These are phyloP conservation scores for Meira nashicola DNA, from an alignment of 1,284 basidiomycete species.

Conservation along the genomic window DNA sequence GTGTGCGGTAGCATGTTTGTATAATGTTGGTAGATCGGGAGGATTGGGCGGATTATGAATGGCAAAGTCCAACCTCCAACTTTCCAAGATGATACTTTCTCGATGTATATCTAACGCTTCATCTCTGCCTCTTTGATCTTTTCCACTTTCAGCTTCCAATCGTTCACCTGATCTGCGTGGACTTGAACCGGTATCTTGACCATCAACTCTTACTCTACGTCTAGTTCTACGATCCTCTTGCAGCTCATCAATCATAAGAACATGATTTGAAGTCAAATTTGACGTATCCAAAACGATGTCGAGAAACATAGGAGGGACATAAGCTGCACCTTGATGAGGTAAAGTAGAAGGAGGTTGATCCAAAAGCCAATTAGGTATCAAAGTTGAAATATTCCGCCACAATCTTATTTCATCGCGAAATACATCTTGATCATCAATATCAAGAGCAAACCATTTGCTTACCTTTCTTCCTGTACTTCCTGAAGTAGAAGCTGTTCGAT, in stretches of 20 bases:
- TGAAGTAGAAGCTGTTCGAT: background rate
- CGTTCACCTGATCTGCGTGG: background rate
- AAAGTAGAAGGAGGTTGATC: background rate
- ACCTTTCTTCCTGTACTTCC: background rate
- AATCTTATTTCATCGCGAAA: slow-evolving; percentile 50
- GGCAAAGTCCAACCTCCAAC: slow-evolving; percentile 28
- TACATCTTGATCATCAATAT: slow-evolving; percentile 48
- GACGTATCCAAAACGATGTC: slow-evolving; percentile 51
- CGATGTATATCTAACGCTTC: background rate
- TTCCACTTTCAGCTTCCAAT: background rate
- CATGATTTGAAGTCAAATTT: slow-evolving; percentile 34
- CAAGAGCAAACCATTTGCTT: slow-evolving; percentile 51
- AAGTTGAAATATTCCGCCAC: slow-evolving; percentile 45
- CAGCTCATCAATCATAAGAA: slow-evolving; percentile 38
- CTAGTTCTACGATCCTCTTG: slow-evolving; percentile 7
- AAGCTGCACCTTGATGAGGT: background rate
- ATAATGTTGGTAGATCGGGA: slow-evolving; percentile 48
- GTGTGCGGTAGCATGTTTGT: slow-evolving; percentile 51
- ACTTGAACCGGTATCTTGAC: background rate
- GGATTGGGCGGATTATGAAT: slow-evolving; percentile 13
- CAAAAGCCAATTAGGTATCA: slow-evolving; percentile 18
- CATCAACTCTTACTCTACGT: slow-evolving; percentile 4
- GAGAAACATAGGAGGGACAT: slow-evolving; percentile 48
- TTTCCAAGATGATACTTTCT: slow-evolving; percentile 28
- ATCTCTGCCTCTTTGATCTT: background rate